Evolutionary conservation across 768 basidiomycete genomes (phyloP), one percentile per base, ranked within the genome.

Genomic region (Collybiopsis luxurians): DNA sequence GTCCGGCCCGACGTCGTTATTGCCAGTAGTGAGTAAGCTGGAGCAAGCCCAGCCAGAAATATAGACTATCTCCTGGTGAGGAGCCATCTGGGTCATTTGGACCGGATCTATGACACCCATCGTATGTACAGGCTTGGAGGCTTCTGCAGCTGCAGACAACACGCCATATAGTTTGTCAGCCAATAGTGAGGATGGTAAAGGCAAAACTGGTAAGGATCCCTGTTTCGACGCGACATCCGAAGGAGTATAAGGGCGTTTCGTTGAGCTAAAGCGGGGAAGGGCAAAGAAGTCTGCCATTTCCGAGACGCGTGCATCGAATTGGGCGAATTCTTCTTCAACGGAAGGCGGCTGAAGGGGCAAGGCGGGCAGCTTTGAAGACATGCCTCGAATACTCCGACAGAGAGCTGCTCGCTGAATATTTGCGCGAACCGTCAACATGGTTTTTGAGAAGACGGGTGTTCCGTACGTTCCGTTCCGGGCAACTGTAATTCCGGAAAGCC

Each of bases 1-100:
- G 72, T 97, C 94, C 21, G 92, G 94, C 15, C 93, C 93, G 57
- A 95, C 90, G 72, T 95, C 92, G 68, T 94, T 95, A 68, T 86
- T 89, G 7, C 87, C 91, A 1, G 94, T 95, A 4, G 94, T 95
- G 51, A 96, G 75, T 47, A 94, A 79, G 61, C 90, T 92, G 43
- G 89, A 90, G 24, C 85, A 80, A 13, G 91, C 93, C 94, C 94
- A 96, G 10, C 95, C 95, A 49, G 89, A 91, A n/a, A 98, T 76
- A 64, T 98, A 98, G 2, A 94, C 83, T 31, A 89, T 86, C 66
- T 97, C 89, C 64, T 92, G 89, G 64, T 90, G 81, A 52, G 75
- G 75, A 7, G 92, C 95, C 90, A 93, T 92, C 73, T 97, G 94
- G 0, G 92, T 94, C 89, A 95, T 92, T 73, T 92, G 94, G 13